These are phyloP conservation scores for Vanrija sp. DNA, from an alignment of 1,284 basidiomycete species.

Conservation along the genomic window DNA sequence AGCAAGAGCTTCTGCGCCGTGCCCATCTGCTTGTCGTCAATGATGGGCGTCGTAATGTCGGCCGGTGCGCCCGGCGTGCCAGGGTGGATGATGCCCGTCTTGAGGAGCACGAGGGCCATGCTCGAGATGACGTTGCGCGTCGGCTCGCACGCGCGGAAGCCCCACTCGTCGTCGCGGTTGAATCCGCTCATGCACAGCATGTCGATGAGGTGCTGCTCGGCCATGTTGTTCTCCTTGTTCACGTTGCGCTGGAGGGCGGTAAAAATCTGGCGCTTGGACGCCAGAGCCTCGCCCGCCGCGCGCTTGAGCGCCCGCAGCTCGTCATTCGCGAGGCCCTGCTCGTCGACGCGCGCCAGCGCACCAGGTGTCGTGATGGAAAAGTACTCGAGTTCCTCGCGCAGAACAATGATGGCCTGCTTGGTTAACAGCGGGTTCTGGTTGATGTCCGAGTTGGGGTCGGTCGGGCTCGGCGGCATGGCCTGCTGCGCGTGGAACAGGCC, in stretches of 20 bases:
- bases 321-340: slow-evolving; percentile 68
- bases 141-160: slow-evolving; percentile 91
- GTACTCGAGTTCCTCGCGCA: slow-evolving; percentile 97
- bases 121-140: slow-evolving; percentile 95
- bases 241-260: slow-evolving; percentile 97
- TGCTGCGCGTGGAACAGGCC: slow-evolving; percentile 77
- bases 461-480: slow-evolving; percentile 58
- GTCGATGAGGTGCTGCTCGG: slow-evolving; percentile 98
- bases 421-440: slow-evolving; percentile 82
- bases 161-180: slow-evolving; percentile 93
- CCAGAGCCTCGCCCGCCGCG: slow-evolving; percentile 78
- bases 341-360: slow-evolving; percentile 58
- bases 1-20: slow-evolving; percentile 95
- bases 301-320: slow-evolving; percentile 71
- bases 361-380: slow-evolving; percentile 69
- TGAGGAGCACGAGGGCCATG: slow-evolving; percentile 93
- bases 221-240: slow-evolving; percentile 98
- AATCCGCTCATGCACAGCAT: slow-evolving; percentile 99
- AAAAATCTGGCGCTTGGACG: slow-evolving; percentile 89
- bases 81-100: slow-evolving; percentile 85
- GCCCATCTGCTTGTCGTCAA: slow-evolving; percentile 89
- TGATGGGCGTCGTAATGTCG: slow-evolving; percentile 25
- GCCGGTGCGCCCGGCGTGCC: slow-evolving; percentile 27
- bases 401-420: slow-evolving; percentile 97
- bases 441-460: slow-evolving; percentile 32